Base-by-base conservation (phyloP, 148 eudicot genomes). In the Rhododendron molle region DNA sequence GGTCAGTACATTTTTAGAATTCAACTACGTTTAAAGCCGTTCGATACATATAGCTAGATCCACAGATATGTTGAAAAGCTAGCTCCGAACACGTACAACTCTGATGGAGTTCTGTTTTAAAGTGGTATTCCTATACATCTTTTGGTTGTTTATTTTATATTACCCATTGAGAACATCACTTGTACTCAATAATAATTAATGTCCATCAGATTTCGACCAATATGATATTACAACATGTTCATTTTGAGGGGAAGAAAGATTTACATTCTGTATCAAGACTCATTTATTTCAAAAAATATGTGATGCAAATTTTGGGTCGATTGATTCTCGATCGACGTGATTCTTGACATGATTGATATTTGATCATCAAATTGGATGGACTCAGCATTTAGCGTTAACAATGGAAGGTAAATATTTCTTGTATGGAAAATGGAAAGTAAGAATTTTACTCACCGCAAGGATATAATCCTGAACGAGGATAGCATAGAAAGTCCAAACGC, bases 401-500 rank as follows among this genome's bases (percentile, higher is more conserved):
- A 23, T 62, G 26, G 69, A 21, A 62, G 69, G 69, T 9, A 62
- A 62, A 10, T 62, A 62, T 9, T 62, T 62, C 71, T 62, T 8
- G 74, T 30, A 69, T 28, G 74, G 2, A 13, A 13, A 8, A 8
- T n/a, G 28, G 36, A 12, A 30, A 11, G 74, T 13, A 67, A 3
- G 7, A 60, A 43, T 9, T 54, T 7, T 47, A 73, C 82, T 89
- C 87, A 91, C 93, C n/a, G n/a, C 54, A 4, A 89, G 88, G 81
- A 86, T 90, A 58, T 34, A 32, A 82, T 92, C 94, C 1, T 69
- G 76, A 0, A 78, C 67, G 6, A 92, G 88, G 18, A 88, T 26
- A 1, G 91, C 91, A 54, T 88, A 93, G 5, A 89, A 23, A 10
- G 92, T 58, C 95, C 95, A 93, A 76, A 83, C 62, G 81, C 87